These are phyloP conservation scores for Penicillium occitanis DNA, from an alignment of 2,329 filamentous ascomycete species.

Conservation along the genomic window DNA sequence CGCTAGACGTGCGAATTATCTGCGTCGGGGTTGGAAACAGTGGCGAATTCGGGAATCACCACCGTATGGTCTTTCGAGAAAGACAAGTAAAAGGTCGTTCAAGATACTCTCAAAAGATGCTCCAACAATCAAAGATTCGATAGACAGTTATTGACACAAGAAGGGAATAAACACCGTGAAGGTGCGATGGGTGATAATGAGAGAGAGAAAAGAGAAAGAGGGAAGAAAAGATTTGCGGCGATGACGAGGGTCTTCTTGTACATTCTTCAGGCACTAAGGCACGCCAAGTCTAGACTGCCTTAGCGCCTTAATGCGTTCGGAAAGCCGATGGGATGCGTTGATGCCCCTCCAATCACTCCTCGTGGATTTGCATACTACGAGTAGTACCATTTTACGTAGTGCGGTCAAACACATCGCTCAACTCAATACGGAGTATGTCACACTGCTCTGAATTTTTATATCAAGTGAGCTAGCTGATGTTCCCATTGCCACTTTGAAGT, in stretches of 20 bases:
- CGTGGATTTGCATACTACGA: too few relatives aligned
- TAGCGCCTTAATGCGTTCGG: neutral
- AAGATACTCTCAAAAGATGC: neutral
- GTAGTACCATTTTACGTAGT: too few relatives aligned
- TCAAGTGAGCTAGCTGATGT: neutral
- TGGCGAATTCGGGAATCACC: neutral
- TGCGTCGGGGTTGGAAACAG: neutral
- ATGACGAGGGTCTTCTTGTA: conserved; percentile 11
- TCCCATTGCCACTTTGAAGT: neutral
- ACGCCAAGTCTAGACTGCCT: conserved; percentile 3
- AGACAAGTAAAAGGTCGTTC: neutral
- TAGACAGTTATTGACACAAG: neutral
- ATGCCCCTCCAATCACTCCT: neutral
- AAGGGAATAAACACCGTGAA: conserved; percentile 16
- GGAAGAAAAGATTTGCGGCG: conserved; percentile 1
- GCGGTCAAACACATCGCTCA: neutral
- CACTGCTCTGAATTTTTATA: neutral
- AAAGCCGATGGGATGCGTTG: neutral
- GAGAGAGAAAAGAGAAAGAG: conserved; percentile 12
- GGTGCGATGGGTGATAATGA: conserved; percentile 18
- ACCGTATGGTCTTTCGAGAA: neutral
- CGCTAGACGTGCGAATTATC: neutral
- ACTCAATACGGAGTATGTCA: neutral
- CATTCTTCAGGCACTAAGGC: neutral
- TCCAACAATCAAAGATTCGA: neutral